Conservation (phyloP, 202 grass and related monocot species). For the Setaria viridis region DNA sequence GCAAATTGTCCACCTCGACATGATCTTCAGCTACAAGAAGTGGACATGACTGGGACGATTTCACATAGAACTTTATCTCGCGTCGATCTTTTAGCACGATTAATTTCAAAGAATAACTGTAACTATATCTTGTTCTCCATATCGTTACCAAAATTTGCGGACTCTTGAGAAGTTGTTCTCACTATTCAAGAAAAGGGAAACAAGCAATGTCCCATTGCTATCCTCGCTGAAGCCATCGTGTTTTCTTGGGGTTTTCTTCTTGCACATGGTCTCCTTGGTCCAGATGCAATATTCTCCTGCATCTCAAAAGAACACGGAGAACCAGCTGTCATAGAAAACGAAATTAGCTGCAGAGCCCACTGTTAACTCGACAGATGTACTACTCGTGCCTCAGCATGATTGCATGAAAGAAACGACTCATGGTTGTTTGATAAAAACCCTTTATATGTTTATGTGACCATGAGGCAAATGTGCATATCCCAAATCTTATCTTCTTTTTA, state of each 20-base stretch:
- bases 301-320: conserved; percentile 37
- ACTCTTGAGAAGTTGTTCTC: conserved; percentile 11
- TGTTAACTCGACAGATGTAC: conserved; percentile 22
- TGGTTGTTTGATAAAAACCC: background rate
- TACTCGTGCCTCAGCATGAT: background rate
- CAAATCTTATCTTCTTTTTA: conserved; percentile 11
- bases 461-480: conserved; percentile 18
- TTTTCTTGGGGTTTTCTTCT: conserved; percentile 20
- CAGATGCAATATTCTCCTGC: conserved; percentile 32
- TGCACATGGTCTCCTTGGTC: background rate
- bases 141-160: background rate
- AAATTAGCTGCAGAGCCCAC: background rate
- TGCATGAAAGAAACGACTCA: conserved; percentile 21
- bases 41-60: conserved; percentile 27
- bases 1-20: conserved; percentile 21
- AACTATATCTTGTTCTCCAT: conserved; percentile 8
- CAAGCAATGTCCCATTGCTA: conserved; percentile 25
- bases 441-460: background rate
- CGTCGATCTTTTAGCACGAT: background rate
- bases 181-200: background rate
- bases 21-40: background rate
- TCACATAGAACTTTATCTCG: background rate
- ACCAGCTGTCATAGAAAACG: conserved; percentile 12
- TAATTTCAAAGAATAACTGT: background rate
- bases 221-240: conserved; percentile 7